Evolutionary conservation across 2,329 filamentous ascomycete genomes (phyloP), one percentile per base, ranked within the genome.

Genomic region (Xylariales sp.): DNA sequence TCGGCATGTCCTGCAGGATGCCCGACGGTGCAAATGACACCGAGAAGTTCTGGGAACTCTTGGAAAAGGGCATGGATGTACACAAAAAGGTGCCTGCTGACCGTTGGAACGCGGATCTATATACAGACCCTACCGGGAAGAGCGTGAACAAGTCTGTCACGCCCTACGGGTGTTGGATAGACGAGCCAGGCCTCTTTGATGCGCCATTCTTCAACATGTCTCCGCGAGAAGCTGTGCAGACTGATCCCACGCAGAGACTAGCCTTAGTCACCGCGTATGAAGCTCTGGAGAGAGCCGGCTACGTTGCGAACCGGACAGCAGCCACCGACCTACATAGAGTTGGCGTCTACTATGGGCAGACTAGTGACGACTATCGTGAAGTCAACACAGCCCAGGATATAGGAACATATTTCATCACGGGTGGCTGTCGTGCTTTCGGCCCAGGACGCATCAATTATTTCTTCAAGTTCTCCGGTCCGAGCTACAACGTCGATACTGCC

Each of bases 311-410:
- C 51, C 67, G 76, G 39, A 81, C 78, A 1, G 73, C 77, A 2
- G 79, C 78, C 2, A 81, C 78, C 6, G 74, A 77, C 70, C 18
- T 32, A 11, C 20, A 42, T 8, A 37, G 37, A 6, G 79, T 88
- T 33, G 85, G 83, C 23, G 83, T 81, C 0, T 88, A 85, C 55
- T 88, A 86, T 50, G 85, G 84, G 33, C 80, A 83, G 54, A 84
- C 83, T 1, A 85, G 81, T 34, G 83, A 89, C 44, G 85, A 89
- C 53, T 89, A 81, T 75, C 76, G 82, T 60, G 84, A 88, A 52
- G 79, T 86, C 42, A 88, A 88, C 52, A 78, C 77, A 19, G 76
- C 75, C 0, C 80, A 88, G 59, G 76, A 86, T 46, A 76, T 88
- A 21, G 81, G 85, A 62, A 71, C 67, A 0, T 70, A 71, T 46